phyloP scores from a whole-genome alignment of 2,329 filamentous ascomycete genomes.

The Fonsecaea nubica region DNA sequence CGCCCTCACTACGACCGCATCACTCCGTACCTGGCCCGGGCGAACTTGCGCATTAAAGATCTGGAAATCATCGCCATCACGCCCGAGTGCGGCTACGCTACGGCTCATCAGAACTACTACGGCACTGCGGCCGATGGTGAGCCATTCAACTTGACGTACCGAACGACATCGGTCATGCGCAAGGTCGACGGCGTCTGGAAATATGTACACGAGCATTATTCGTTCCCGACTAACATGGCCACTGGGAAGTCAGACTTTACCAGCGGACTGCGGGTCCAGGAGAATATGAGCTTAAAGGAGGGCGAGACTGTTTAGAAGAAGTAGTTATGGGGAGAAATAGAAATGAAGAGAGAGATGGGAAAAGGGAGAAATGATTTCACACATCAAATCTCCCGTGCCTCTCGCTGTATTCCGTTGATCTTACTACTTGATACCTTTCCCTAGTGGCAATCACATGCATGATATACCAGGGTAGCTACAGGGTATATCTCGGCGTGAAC shows the following conservation, averaged over 20 bases:
- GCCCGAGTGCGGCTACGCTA: slow-evolving; percentile 1
- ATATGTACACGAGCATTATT: slow-evolving; percentile 19
- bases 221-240: slow-evolving; percentile 13
- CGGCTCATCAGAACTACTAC: slow-evolving; percentile 3
- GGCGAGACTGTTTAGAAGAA: neutral
- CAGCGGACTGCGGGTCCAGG: neutral
- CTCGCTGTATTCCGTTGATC: neutral
- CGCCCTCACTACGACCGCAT: slow-evolving; percentile 10
- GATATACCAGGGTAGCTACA: neutral
- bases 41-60: slow-evolving; percentile 8
- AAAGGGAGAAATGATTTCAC: neutral
- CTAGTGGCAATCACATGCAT: neutral
- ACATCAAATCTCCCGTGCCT: neutral
- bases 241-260: slow-evolving; percentile 33
- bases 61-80: slow-evolving; percentile 15
- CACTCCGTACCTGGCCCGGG: slow-evolving; percentile 7
- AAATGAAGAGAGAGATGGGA: neutral
- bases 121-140: slow-evolving; percentile 6
- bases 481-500: neutral
- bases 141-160: slow-evolving; percentile 10
- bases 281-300: slow-evolving; percentile 8
- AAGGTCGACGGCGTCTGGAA: slow-evolving; percentile 12
- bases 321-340: slow-evolving; percentile 6
- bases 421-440: neutral
- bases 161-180: slow-evolving; percentile 7